Evolutionary conservation across 805 yeast species (phyloP), one percentile per base, ranked within the genome.

Genomic region (Saturnispora saitoi): DNA sequence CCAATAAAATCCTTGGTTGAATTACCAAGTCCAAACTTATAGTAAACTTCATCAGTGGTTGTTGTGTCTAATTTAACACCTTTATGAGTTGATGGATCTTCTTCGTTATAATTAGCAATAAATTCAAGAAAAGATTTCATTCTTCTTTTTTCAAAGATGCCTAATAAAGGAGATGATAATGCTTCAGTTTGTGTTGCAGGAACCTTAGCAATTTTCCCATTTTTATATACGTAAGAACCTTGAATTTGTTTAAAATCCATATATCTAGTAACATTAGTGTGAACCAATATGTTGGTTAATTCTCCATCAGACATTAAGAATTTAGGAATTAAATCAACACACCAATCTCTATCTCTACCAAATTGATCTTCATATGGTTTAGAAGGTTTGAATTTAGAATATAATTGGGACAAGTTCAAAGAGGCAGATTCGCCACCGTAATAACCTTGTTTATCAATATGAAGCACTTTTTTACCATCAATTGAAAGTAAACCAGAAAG

Each of bases 281-380:
- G 96, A 32, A 87, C 89, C 57, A 93, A 77, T 57, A 93, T 93
- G 65, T 91, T 91, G 54, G 97, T 93, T 66, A 93, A 78, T 65
- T 91, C 99, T 38, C 99, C 99, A 63, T 89, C 87, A 48, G 97
- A 90, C 99, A 93, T 93, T 58, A 93, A 72, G 58, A 93, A 90
- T 70, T 93, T 93, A 40, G 99, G 99, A 61, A 93, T 88, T 69
- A 93, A 75, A 65, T 93, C 99, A 46, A 93, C 93, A 68, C 95
- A 89, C 97, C 98, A 93, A 66, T 93, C 98, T 55, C 98, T 78
- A 62, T 88, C 95, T 61, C 95, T 81, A 45, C 99, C 98, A 54
- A 81, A 77, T 54, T 78, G 75, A 19, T 72, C 73, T 52, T 82
- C 84, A 37, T 87, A 83, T 56, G 77, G 76, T 54, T 80, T 85